Evolutionary conservation across 176 grass and related monocot species (phyloP).

Genomic region (Juncus effusus): DNA sequence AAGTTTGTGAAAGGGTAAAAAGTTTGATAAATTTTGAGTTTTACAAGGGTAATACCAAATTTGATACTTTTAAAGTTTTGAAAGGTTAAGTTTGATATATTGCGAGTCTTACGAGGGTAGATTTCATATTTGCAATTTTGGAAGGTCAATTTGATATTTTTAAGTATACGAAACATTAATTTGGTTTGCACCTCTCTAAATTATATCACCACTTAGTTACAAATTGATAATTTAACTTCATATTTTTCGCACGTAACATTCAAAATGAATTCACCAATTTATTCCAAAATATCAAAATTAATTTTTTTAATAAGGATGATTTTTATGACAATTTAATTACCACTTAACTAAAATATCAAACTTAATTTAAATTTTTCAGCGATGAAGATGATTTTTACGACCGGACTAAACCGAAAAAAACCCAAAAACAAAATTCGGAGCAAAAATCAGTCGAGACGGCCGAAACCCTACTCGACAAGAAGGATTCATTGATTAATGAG

Average conservation of each 20-base stretch:
- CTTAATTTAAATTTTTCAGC: constrained; percentile 37
- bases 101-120: too few species aligned
- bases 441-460: constrained; percentile 83
- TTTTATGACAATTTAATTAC: neutral
- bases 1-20: too few species aligned
- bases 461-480: constrained; percentile 94
- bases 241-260: too few species aligned
- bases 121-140: too few species aligned
- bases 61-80: constrained; percentile 16
- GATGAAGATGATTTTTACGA: constrained; percentile 98
- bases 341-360: neutral
- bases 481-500: constrained; percentile 52
- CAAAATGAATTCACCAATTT: neutral
- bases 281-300: constrained; percentile 1
- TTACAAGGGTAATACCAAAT: neutral
- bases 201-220: too few species aligned
- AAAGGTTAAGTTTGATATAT: neutral
- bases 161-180: too few species aligned
- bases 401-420: constrained; percentile 76
- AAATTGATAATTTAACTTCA: too few species aligned
- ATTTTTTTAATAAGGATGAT: neutral
- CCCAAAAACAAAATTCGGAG: constrained; percentile 33
- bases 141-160: too few species aligned
- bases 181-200: too few species aligned
- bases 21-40: neutral